Evolutionary conservation across 2,329 filamentous ascomycete species (phyloP), one percentile per base, ranked within the genome.

Genomic region (Monosporascus sp.): DNA sequence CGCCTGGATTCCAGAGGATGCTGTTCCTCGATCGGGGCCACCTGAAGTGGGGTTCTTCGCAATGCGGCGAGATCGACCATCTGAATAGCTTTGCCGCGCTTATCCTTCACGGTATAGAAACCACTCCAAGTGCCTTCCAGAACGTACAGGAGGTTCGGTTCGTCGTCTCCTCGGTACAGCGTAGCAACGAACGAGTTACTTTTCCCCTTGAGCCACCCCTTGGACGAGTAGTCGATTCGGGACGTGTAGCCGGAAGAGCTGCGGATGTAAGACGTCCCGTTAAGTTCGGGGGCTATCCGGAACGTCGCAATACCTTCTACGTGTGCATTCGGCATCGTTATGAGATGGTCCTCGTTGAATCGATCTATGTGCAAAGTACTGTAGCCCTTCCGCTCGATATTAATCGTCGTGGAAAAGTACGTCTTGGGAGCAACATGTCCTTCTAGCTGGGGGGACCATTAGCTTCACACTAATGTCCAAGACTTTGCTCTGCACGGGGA

Each of bases 371-470:
- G 88, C 59, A 93, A 80, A 36, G 95, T 76, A 41, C 92, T 92
- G 67, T 97, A 92, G 37, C 93, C 93, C 62, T 95, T 87, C 75
- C 96, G 91, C 79, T 95, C 96, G 67, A 99, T 88, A 66, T 93
- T 88, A 71, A 97, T 97, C 45, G 93, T 96, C 62, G 88, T 87
- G 58, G 88, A 90, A 73, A 99, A 97, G 17, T 91, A 95, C 4
- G 93, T 92, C 72, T 96, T 97, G 69, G 97, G 94, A 17, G 90
- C 93, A 66, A 97, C 97, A 76, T 96, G 97, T 51, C 93, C 93
- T 75, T 87, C 78, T n/a, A 87, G 75, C 66, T 80, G 79, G 11
- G 24, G 1, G n/a, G 8, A 16, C 5, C 5, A 7, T 46, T 22
- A 46, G 24, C 24, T 8, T n/a, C 19, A 34, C 24, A 11, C 7